Conservation (phyloP, 1,284 basidiomycete species). For the Ceratobasidium sp. region DNA sequence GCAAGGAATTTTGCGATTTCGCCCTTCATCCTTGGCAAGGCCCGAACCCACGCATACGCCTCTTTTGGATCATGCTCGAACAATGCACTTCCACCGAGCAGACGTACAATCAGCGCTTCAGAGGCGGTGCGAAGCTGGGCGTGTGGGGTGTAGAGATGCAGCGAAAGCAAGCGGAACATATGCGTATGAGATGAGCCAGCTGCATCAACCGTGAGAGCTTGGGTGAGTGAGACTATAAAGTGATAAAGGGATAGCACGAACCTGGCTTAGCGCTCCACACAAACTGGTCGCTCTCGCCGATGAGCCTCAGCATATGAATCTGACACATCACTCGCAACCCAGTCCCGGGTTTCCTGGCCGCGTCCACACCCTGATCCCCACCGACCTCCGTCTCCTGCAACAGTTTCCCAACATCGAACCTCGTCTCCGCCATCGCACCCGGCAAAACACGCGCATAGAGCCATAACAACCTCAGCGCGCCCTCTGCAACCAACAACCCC, state of each 20-base stretch:
- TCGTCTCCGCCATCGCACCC: slow-evolving; percentile 75
- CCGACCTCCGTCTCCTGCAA: slow-evolving; percentile 62
- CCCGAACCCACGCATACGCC: slow-evolving; percentile 77
- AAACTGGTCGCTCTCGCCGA: slow-evolving; percentile 80
- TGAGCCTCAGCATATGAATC: slow-evolving; percentile 79
- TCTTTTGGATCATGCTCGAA: slow-evolving; percentile 86
- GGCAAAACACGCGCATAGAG: slow-evolving; percentile 85
- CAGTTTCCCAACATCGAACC: slow-evolving; percentile 88
- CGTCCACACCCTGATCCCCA: slow-evolving; percentile 43
- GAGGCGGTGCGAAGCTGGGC: slow-evolving; percentile 67
- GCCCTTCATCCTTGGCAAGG: slow-evolving; percentile 63
- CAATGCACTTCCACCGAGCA: slow-evolving; percentile 75
- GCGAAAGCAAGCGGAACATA: slow-evolving; percentile 73
- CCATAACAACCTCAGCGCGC: slow-evolving; percentile 80
- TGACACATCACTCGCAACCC: slow-evolving; percentile 70
- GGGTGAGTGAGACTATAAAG: neutral
- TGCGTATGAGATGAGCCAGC: slow-evolving; percentile 54
- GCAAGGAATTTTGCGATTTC: slow-evolving; percentile 69
- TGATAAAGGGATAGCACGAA: slow-evolving; percentile 55
- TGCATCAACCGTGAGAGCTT: slow-evolving; percentile 52
- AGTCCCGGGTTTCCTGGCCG: too few relatives aligned
- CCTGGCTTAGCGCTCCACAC: slow-evolving; percentile 78
- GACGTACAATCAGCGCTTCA: slow-evolving; percentile 65
- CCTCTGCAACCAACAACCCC: slow-evolving; percentile 73
- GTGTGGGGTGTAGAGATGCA: slow-evolving; percentile 65